Base-by-base conservation (phyloP, 345 rosid genomes). In the Nephelium lappaceum region DNA sequence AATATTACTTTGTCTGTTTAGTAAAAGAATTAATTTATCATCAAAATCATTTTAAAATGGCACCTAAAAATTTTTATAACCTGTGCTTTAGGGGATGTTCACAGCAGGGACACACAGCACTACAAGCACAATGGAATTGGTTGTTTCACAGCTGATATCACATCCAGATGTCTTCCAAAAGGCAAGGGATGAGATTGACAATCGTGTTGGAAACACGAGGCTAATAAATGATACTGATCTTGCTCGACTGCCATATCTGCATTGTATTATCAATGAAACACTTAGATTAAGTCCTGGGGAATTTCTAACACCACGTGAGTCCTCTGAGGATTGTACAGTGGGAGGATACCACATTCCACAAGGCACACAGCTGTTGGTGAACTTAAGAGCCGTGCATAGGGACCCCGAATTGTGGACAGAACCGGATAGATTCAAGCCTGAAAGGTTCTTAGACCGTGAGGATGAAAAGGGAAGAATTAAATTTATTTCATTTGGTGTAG, bases 281-380 rank as follows among this genome's bases (percentile, higher is more conserved):
- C 57, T 69, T 45, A 45, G 72, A 69, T 23, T 69, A 45, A 12
- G 14, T 69, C 7, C 36, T 4, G 38, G 16, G 24, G n/a, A 16
- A n/a, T 16, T 69, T 69, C 27, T 43, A 43, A 58, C 72, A 1
- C n/a, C 27, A 21, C 27, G 57, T 0, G 58, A 42, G 27, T 43
- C 72, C 1, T 69, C 72, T 8, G 72, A 69, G 72, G 72, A 69
- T 5, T 69, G 72, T 25, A 45, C 19, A 11, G 14, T 69, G 4
- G 72, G 53, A 43, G 72, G 72, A n/a, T 69, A 69, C 57, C 4
- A 69, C 57, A 69, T 69, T 25, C 72, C 72, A 24, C 31, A n/a
- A 45, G 72, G 72, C 36, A 69, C 72, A 8, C 82, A 84, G 85
- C n/a, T 89, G 39, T 1, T 84, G 19, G 74, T 78, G 14, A 89